Conservation (phyloP, 805 yeast species). For the Tetrapisispora namnaoensis region DNA sequence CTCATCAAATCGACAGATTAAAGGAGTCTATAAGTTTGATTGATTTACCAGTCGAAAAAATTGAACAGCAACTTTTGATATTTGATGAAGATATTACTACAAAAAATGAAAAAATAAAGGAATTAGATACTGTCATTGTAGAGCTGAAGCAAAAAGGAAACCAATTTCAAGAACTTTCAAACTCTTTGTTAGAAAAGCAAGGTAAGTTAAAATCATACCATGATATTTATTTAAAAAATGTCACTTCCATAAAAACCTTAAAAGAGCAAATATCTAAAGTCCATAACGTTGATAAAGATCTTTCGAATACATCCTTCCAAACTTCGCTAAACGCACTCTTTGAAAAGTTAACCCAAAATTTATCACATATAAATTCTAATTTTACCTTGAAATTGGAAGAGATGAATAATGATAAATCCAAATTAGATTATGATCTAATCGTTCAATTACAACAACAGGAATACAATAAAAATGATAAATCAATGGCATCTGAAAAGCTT, state of each 20-base stretch:
- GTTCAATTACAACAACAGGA: slow-evolving; percentile 30
- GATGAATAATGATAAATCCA: slow-evolving; percentile 1
- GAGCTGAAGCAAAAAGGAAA: slow-evolving; percentile 19
- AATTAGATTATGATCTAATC: slow-evolving; percentile 11
- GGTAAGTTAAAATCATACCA: slow-evolving; percentile 47
- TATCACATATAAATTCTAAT: background rate
- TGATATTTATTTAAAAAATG: slow-evolving; percentile 12
- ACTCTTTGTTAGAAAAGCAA: slow-evolving; percentile 35
- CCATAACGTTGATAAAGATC: background rate
- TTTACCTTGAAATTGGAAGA: slow-evolving; percentile 15
- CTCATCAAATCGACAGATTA: slow-evolving; percentile 45
- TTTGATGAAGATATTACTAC: slow-evolving; percentile 9
- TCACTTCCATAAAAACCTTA: background rate
- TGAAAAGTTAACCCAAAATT: background rate
- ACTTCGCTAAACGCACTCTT: background rate
- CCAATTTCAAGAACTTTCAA: slow-evolving; percentile 27
- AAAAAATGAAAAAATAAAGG: slow-evolving; percentile 24
- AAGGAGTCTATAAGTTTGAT: slow-evolving; percentile 15
- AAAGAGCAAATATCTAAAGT: background rate
- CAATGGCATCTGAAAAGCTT: slow-evolving; percentile 30
- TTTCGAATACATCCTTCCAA: background rate
- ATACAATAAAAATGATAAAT: slow-evolving; percentile 39
- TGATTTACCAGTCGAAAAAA: slow-evolving; percentile 29
- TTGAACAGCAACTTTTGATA: slow-evolving; percentile 17
- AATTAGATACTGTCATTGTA: slow-evolving; percentile 17